These are phyloP conservation scores for Apiospora malaysiana DNA, from an alignment of 2,329 filamentous ascomycete genomes.

Conservation along the genomic window DNA sequence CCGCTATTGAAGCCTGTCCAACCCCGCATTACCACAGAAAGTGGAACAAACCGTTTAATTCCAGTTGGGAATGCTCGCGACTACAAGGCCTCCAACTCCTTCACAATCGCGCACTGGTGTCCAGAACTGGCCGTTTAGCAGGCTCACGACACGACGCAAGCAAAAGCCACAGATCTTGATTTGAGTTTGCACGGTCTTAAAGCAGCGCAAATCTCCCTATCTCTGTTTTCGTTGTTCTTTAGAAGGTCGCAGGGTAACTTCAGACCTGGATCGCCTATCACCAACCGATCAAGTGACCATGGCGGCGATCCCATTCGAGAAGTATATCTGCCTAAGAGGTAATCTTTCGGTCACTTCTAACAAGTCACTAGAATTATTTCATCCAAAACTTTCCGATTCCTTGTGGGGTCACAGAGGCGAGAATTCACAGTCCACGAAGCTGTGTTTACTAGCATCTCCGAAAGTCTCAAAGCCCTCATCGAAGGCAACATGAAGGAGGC, in stretches of 20 bases:
- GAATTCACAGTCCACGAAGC: background rate
- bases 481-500: background rate
- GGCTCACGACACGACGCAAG: conserved; percentile 5
- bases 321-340: background rate
- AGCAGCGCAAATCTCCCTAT: background rate
- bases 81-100: background rate
- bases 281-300: background rate
- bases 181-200: background rate
- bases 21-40: too few relatives aligned
- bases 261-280: background rate
- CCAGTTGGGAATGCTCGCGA: background rate
- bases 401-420: background rate
- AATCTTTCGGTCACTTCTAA: background rate
- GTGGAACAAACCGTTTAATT: too few relatives aligned
- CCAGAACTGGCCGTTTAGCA: background rate
- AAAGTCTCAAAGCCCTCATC: background rate
- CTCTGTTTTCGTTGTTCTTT: background rate
- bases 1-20: too few relatives aligned
- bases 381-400: background rate
- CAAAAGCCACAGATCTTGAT: background rate
- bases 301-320: background rate
- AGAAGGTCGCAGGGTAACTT: background rate
- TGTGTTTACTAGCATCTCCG: background rate
- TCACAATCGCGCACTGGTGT: background rate
- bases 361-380: background rate